Evolutionary conservation across 139 green algal genomes (phyloP), one percentile per base, ranked within the genome.

Genomic region (Chlorella sp.): DNA sequence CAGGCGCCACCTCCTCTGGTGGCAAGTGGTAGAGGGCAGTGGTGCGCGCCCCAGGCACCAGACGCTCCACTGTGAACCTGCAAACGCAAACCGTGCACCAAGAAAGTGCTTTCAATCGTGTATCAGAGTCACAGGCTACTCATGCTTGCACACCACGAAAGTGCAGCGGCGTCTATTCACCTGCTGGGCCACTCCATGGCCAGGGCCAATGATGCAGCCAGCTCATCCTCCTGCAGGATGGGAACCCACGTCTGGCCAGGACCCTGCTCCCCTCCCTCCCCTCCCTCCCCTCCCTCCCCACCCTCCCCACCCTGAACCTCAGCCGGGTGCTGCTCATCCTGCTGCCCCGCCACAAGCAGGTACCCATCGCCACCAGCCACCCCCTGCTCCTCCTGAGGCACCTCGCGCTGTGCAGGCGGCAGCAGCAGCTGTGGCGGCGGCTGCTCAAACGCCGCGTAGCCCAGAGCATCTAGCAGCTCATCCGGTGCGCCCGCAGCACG

Each of bases 61-160:
- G 36, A n/a, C 75, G 79, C 63, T 85, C 79, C n/a, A 85, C 33
- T 0, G 36, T 75, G 71, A 73, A 82, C 60, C 71, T 77, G 42
- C 22, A 49, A 34, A 20, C 26, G 51, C 55, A 23, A 2, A 14
- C 35, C 1, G 31, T 70, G 33, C n/a, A n/a, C n/a, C n/a, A n/a
- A 2, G 27, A 31, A 3, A 30, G 24, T 24, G 2, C 31, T 2
- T 23, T 17, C 20, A 49, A 59, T 55, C 66, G 34, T 23, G 26
- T 31, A 6, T 23, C 42, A 49, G 42, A 3, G 35, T 36, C n/a
- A n/a, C n/a, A n/a, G n/a, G n/a, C n/a, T 1, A 22, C 27, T 35
- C 31, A 67, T 24, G 65, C 73, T 49, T 63, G 65, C 64, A 77
- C 6, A 4, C 31, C 35, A 5, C 10, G 5, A 42, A 22, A 69